Evolutionary conservation across 2,329 filamentous ascomycete species (phyloP).

Genomic region (Venturia effusa): DNA sequence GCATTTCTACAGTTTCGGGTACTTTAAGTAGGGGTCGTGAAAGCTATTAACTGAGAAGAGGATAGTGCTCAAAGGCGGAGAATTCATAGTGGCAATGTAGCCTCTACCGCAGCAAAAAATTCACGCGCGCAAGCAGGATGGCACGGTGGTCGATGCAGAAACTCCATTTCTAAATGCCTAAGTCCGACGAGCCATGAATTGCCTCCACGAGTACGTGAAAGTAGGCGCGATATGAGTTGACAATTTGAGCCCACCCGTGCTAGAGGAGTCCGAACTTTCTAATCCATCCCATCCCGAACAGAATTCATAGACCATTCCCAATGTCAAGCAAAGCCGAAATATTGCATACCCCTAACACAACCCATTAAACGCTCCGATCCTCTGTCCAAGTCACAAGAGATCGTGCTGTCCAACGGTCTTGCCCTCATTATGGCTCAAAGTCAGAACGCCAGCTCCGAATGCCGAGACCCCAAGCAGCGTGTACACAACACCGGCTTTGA

Average conservation of each 20-base stretch:
- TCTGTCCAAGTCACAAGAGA: slow-evolving; percentile 2
- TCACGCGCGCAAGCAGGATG: too few species aligned
- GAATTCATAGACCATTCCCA: too few species aligned
- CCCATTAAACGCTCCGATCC: slow-evolving; percentile 5
- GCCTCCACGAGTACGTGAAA: too few species aligned
- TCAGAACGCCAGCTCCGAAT: slow-evolving; percentile 2
- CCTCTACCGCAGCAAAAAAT: too few species aligned
- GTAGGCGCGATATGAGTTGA: too few species aligned
- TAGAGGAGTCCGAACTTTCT: too few species aligned
- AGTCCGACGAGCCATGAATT: too few species aligned
- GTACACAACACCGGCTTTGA: slow-evolving; percentile 11
- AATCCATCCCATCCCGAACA: too few species aligned
- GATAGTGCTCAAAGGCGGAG: neutral
- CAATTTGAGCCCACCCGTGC: too few species aligned
- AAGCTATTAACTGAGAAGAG: neutral
- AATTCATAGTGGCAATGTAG: too few species aligned
- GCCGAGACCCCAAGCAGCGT: slow-evolving; percentile 8
- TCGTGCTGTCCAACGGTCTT: neutral
- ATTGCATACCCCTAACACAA: slow-evolving; percentile 2
- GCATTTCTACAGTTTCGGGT: neutral
- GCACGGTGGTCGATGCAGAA: too few species aligned
- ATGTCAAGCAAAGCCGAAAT: too few species aligned
- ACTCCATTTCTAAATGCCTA: neutral
- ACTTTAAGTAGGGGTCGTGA: neutral
- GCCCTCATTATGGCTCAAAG: neutral